Percentiles rank a stretch among this genome's conserved stretches.
Conservation (phyloP, 306 rosid species). For the Cucurbita moschata region DNA sequence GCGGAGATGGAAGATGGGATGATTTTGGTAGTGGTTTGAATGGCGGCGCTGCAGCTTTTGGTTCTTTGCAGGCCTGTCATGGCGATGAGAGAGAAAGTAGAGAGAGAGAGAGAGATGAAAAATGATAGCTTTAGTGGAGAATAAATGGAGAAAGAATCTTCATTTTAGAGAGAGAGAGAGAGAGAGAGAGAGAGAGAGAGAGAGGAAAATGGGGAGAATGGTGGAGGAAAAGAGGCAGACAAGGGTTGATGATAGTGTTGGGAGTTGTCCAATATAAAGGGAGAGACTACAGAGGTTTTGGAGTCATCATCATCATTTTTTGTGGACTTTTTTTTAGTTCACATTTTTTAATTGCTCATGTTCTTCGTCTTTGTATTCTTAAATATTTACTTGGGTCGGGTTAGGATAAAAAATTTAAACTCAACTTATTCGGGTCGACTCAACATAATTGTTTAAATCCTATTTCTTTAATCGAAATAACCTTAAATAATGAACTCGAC, state of each 20-base stretch:
- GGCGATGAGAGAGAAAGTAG: not conserved
- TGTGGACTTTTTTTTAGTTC: not conserved
- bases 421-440: too few relatives aligned
- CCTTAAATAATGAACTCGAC: too few relatives aligned
- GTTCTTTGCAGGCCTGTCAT: not conserved
- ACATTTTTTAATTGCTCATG: not conserved
- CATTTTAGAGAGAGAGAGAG: not conserved
- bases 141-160: not conserved
- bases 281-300: constrained; percentile 43
- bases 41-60: not conserved
- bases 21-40: not conserved
- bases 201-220: not conserved
- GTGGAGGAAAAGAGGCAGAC: constrained; percentile 23
- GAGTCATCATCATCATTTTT: constrained; percentile 9
- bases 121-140: not conserved
- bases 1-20: not conserved
- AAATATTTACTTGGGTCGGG: too few relatives aligned
- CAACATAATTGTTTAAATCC: too few relatives aligned
- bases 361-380: not conserved
- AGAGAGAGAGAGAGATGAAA: not conserved
- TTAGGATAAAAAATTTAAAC: too few relatives aligned
- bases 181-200: not conserved
- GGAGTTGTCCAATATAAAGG: constrained; percentile 43
- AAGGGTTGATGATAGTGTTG: constrained; percentile 41
- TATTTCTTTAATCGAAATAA: too few relatives aligned